Evolutionary conservation across 768 basidiomycete species (phyloP), one percentile per base, ranked within the genome.

Genomic region (Suillus brevipes): DNA sequence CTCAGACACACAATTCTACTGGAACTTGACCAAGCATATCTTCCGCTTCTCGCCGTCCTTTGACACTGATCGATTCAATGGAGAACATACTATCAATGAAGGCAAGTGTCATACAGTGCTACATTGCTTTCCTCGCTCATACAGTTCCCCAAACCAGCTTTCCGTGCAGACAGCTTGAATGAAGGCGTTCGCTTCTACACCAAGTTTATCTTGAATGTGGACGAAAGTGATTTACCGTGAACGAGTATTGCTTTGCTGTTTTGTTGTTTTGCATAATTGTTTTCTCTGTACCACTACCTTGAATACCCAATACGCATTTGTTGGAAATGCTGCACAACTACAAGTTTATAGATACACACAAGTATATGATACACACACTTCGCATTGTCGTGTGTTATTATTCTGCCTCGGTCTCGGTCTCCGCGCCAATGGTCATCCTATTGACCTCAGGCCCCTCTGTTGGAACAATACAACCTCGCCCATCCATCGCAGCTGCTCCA

Each of bases 121-220:
- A 23, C 42, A 20, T 52, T n/a, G 9, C 47, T 38, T n/a, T 16
- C 10, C 13, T 25, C 42, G 40, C 66, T 74, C 55, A 73, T 65
- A 31, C 23, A 31, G 37, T 20, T 66, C 42, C 25, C 18, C 6
- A 59, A 42, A 20, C 18, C 64, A 90, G 88, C 78, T 52, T 74
- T 86, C 34, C 70, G 77, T 10, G 81, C 81, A 1, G 84, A 85
- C 65, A 73, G 79, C 2, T 83, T 89, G 70, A 71, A 89, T 63
- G 87, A 89, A 69, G 83, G 84, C 64, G 85, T 90, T 55, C 80
- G 84, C n/a, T 91, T 91, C 78, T 89, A 86, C 71, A 78, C 83
- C 3, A 83, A 83, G 20, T 76, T 90, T 28, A 85, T 91, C 20
- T 77, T 91, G 55, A 91, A 91, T 71, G 80, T 81, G 3, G 89